These are phyloP conservation scores for Scopulariopsis brevicaulis DNA, from an alignment of 2,329 filamentous ascomycete genomes.

Conservation along the genomic window DNA sequence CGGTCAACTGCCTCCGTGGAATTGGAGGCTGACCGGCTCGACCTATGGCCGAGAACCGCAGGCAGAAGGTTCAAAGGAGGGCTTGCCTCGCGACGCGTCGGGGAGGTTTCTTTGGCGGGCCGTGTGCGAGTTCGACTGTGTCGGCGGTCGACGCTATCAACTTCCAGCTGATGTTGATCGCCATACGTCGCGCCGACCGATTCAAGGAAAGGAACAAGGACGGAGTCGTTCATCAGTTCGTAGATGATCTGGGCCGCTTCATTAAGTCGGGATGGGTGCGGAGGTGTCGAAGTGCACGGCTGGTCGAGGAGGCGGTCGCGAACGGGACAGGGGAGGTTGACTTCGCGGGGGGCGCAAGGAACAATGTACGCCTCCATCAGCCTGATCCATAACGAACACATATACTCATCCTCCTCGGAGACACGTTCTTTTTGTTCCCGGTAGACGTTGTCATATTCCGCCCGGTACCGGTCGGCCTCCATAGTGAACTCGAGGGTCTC, in stretches of 20 bases:
- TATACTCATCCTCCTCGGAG: slow-evolving; percentile 44
- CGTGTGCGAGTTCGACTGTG: slow-evolving; percentile 26
- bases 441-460: slow-evolving; percentile 37
- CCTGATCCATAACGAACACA: slow-evolving; percentile 76
- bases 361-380: slow-evolving; percentile 84
- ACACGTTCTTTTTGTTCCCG: slow-evolving; percentile 24
- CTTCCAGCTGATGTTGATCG: not conserved
- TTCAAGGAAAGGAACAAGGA: slow-evolving; percentile 85
- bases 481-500: slow-evolving; percentile 96
- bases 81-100: slow-evolving; percentile 22
- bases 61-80: slow-evolving; percentile 35
- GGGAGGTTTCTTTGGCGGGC: slow-evolving; percentile 20
- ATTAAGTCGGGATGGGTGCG: slow-evolving; percentile 64
- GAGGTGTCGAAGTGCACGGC: slow-evolving; percentile 47
- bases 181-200: slow-evolving; percentile 21
- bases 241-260: slow-evolving; percentile 80
- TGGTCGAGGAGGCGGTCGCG: slow-evolving; percentile 65
- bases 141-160: slow-evolving; percentile 15
- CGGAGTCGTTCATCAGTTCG: slow-evolving; percentile 95
- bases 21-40: slow-evolving; percentile 29
- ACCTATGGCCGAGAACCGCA: slow-evolving; percentile 21
- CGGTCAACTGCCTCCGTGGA: slow-evolving; percentile 34
- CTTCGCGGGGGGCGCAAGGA: slow-evolving; percentile 73
- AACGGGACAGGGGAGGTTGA: slow-evolving; percentile 80
- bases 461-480: slow-evolving; percentile 76